These are phyloP conservation scores for Phytophthora litchii DNA, from an alignment of 352 stramenopile genomes.

Conservation along the genomic window DNA sequence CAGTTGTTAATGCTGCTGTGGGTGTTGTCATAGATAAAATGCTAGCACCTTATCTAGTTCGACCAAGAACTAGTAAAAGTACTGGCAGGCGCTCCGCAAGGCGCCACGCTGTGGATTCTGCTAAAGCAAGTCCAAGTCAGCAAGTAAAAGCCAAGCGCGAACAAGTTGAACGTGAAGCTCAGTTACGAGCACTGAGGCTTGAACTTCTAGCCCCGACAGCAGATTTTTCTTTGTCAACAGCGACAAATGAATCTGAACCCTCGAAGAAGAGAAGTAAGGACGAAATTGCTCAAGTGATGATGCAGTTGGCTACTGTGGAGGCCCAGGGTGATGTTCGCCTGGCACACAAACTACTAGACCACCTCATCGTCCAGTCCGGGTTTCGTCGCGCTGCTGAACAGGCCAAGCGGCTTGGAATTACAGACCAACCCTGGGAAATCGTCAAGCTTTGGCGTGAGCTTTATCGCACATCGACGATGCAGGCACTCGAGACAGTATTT, in stretches of 20 bases:
- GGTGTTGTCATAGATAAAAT: conserved; percentile 45
- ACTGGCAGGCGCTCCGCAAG: conserved; percentile 15
- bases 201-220: conserved; percentile 48
- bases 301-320: conserved; percentile 59
- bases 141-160: conserved; percentile 39
- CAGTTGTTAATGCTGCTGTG: conserved; percentile 43
- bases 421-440: conserved; percentile 44
- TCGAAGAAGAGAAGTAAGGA: conserved; percentile 21
- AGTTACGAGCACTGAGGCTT: conserved; percentile 43
- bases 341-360: conserved; percentile 42
- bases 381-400: conserved; percentile 54
- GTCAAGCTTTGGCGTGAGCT: conserved; percentile 68
- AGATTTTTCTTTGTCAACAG: neutral
- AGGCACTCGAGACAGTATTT: conserved; percentile 15
- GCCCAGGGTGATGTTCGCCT: conserved; percentile 52
- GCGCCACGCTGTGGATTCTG: conserved; percentile 3
- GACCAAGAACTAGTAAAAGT: conserved; percentile 8
- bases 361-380: conserved; percentile 35
- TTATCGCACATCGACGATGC: conserved; percentile 54
- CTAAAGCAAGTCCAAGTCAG: conserved; percentile 9
- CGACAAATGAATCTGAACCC: conserved; percentile 1
- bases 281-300: conserved; percentile 19
- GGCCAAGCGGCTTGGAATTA: conserved; percentile 42
- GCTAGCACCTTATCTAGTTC: conserved; percentile 19
- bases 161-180: conserved; percentile 36